A percentile compares a stretch with the other conserved stretches of the same genome.
Conservation (phyloP, 352 stramenopile species). For the Phytophthora fragariae region DNA sequence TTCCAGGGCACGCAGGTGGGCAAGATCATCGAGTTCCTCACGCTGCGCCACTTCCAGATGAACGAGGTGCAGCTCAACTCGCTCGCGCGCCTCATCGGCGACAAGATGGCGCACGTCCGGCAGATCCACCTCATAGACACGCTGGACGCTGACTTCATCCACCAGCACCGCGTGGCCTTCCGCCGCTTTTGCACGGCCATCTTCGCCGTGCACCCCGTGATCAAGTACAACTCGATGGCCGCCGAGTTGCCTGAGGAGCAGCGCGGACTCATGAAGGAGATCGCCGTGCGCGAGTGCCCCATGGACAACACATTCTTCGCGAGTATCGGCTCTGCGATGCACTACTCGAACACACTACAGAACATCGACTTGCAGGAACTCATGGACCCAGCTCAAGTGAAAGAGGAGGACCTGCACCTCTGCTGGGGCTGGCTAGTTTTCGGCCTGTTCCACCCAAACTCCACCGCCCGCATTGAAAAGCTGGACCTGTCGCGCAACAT, state of each 20-base stretch:
- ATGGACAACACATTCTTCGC: conserved; percentile 67
- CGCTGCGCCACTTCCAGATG: conserved; percentile 54
- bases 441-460: conserved; percentile 64
- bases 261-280: conserved; percentile 48
- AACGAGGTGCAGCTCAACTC: conserved; percentile 56
- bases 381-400: conserved; percentile 46
- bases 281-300: conserved; percentile 52
- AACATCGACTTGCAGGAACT: conserved; percentile 64
- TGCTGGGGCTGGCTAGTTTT: conserved; percentile 67
- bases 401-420: conserved; percentile 51
- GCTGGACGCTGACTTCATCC: conserved; percentile 51
- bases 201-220: conserved; percentile 54
- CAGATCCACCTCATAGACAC: conserved; percentile 58
- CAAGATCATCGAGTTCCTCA: conserved; percentile 68
- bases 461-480: conserved; percentile 51
- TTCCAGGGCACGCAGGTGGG: conserved; percentile 62
- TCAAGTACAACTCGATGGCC: conserved; percentile 66
- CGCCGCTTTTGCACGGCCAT: conserved; percentile 53
- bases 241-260: conserved; percentile 50
- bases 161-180: conserved; percentile 52
- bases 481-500: conserved; percentile 61
- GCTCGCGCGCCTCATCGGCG: conserved; percentile 46
- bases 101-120: conserved; percentile 54
- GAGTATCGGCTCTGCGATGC: conserved; percentile 57
- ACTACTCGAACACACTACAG: conserved; percentile 61